Evolutionary conservation across 31 red algal genomes (phyloP), one percentile per base, ranked within the genome.

Genomic region (Endocladia muricata): DNA sequence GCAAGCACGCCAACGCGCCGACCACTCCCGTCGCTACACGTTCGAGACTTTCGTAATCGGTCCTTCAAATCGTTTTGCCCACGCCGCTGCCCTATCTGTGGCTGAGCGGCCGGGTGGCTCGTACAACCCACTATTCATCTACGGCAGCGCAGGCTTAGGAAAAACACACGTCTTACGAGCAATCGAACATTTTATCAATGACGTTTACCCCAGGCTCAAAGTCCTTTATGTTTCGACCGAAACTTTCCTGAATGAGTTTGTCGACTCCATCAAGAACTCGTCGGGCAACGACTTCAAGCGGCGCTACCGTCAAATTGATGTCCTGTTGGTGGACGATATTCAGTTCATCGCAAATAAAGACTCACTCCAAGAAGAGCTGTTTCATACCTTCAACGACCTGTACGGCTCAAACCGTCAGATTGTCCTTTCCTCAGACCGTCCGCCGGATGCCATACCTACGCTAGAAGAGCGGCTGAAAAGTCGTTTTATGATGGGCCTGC

Each of bases 61-160:
- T 11, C 59, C 59, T 28, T 28, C 19, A 11, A 63, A 63, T 25
- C 19, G 23, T 9, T 31, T 63, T 63, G 59, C 59, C 59, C 23
- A 19, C 23, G 59, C 59, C 19, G 59, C 59, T 11, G 23, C 13
- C 11, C 59, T 9, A 19, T 11, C 59, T 9, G 28, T 31, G 9
- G 59, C 59, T 21, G 59, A 63, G 23, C 9, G 11, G 11, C 59
- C 59, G 11, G 59, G 13, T 13, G 19, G 9, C 9, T 11, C 13
- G 9, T 63, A 63, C 26, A 63, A 63, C 23, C 59, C 59, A 19
- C 59, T 63, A 31, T 63, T 63, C 26, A 9, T 63, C 11, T 63
- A 19, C 28, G 59, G 59, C 11, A 23, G 28, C 9, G 59, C 23
- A 28, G 59, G 59, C 26, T 25, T 63, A 9, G 59, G 59, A 28